Base-by-base conservation (phyloP, 495 filamentous ascomycete genomes). In the Trypethelium eluteriae region DNA sequence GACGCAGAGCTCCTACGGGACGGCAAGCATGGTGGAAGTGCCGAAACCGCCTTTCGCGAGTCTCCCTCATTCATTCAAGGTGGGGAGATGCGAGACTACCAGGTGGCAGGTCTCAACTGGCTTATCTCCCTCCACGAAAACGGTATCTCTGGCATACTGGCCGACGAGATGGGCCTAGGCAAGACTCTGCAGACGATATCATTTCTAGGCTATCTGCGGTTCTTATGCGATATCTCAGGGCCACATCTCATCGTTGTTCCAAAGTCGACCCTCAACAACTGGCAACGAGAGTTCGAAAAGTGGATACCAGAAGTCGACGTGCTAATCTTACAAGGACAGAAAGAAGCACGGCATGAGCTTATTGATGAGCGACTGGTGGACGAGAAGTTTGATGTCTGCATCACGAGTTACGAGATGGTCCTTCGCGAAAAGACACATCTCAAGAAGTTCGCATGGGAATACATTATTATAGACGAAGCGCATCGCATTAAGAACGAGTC, bases 401-500 rank as follows among this genome's bases (percentile, higher is more conserved):
- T 96, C 69, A 96, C 91, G n/a, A 93, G 90, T 74, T 96, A 96
- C 76, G 91, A 96, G 74, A 95, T 96, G 91, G 89, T 99, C 66
- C 82, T 99, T 2, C 86, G 94, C 50, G 95, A 99, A 74, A 98
- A 99, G 79, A 82, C 90, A 0, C 91, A 96, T 72, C 78, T 99
- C 57, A 95, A 95, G 79, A 98, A 98, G 76, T 95, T 98, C 73
- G 92, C 95, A 0, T 99, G 95, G 95, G 94, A 99, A 75, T 99
- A 99, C 75, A 98, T 99, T 77, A 96, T 99, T 75, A 96, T 99
- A 64, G 95, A 99, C 73, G 95, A 99, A 74, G 95, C 95, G 3
- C 95, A 99, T 75, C 91, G 95, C 32, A 98, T 99, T 81, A 99
- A 99, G 79, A 99, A 99, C 76, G 95, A 99, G 76, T 91, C 96